A percentile compares a stretch with the other conserved stretches of the same genome.
phyloP scores from a whole-genome alignment of 176 grass and related monocot species.

The Melocanna baccifera region DNA sequence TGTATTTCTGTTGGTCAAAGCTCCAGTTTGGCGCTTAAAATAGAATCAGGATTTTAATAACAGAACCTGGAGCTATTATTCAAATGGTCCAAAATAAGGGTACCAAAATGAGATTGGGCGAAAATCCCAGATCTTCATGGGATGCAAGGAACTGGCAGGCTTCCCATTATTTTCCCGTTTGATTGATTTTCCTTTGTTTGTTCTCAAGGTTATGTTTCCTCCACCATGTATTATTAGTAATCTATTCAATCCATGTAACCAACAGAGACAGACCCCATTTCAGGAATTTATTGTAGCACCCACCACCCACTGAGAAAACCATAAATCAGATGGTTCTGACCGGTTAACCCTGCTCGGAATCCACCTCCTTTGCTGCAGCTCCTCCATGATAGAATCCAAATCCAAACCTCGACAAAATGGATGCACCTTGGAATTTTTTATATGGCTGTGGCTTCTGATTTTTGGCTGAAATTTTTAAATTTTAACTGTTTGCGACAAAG shows the following conservation, averaged over 20 bases:
- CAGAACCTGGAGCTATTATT: background rate
- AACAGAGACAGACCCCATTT: constrained; percentile 17
- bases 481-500: too few relatives aligned
- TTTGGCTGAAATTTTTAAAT: too few relatives aligned
- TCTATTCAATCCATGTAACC: background rate
- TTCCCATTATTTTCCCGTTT: background rate
- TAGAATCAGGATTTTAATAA: background rate
- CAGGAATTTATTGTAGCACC: constrained; percentile 14
- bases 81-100: background rate
- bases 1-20: constrained; percentile 12
- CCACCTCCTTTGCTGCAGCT: constrained; percentile 7
- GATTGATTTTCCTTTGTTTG: background rate
- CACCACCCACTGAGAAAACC: background rate
- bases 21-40: background rate
- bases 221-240: background rate
- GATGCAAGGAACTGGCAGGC: background rate
- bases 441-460: too few relatives aligned
- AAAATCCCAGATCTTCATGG: background rate
- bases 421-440: background rate
- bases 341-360: background rate
- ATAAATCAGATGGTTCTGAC: constrained; percentile 1
- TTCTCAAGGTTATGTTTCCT: background rate
- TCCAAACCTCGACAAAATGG: background rate
- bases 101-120: background rate
- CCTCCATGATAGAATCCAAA: background rate